Conservation (phyloP, 2,329 filamentous ascomycete species). For the Shiraia bambusicola region DNA sequence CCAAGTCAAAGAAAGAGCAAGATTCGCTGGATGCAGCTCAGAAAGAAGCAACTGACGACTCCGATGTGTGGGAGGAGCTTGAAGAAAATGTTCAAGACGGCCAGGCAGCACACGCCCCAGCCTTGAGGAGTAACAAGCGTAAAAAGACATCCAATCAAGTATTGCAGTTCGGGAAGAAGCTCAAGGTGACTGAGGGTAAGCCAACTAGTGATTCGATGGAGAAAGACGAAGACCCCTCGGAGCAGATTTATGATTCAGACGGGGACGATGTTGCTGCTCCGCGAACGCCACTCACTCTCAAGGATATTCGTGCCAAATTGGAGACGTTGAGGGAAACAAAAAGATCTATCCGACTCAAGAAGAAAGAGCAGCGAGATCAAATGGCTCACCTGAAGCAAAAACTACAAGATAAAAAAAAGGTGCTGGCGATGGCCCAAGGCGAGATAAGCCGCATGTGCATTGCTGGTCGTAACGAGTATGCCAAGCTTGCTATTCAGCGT, state of each 20-base stretch:
- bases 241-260: too few relatives aligned
- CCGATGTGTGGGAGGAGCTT: slow-evolving; percentile 51
- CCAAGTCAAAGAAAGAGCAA: slow-evolving; percentile 41
- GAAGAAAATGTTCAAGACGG: slow-evolving; percentile 45
- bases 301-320: slow-evolving; percentile 48
- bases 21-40: slow-evolving; percentile 37
- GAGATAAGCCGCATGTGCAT: slow-evolving; percentile 52
- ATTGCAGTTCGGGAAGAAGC: too few relatives aligned
- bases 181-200: too few relatives aligned
- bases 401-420: slow-evolving; percentile 31
- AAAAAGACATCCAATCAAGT: slow-evolving; percentile 33
- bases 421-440: slow-evolving; percentile 36
- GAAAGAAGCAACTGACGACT: slow-evolving; percentile 44
- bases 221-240: too few relatives aligned
- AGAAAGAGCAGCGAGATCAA: slow-evolving; percentile 18
- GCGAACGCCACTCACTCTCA: too few relatives aligned
- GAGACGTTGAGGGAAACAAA: slow-evolving; percentile 47
- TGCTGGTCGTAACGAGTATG: slow-evolving; percentile 58
- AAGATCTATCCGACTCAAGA: slow-evolving; percentile 41
- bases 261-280: too few relatives aligned
- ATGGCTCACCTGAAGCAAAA: slow-evolving; percentile 23
- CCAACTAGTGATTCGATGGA: too few relatives aligned
- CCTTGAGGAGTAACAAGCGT: slow-evolving; percentile 42
- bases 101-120: slow-evolving; percentile 47
- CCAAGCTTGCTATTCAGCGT: slow-evolving; percentile 55